phyloP scores from a whole-genome alignment of 805 yeast genomes.

The Candida xiaguanensis region DNA sequence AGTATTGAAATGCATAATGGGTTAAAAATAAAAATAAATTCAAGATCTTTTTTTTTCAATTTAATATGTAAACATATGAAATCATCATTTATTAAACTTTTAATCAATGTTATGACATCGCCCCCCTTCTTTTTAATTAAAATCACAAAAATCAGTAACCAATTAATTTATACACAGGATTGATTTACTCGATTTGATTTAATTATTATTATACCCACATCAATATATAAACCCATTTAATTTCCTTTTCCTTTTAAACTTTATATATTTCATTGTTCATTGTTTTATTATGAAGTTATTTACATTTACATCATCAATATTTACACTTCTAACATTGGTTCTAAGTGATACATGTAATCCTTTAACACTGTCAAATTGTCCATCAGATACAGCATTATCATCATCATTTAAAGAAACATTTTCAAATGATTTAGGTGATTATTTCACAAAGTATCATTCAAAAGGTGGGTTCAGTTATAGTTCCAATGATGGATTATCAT shows the following conservation, averaged over 20 bases:
- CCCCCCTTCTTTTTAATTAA: background rate
- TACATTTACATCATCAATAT: background rate
- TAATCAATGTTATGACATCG: background rate
- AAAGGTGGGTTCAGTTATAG: slow-evolving; percentile 26
- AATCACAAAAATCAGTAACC: no score
- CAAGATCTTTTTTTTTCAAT: no score
- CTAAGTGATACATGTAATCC: slow-evolving; percentile 23
- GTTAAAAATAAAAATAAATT: no score
- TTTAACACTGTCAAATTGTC: slow-evolving; percentile 19
- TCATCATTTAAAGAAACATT: slow-evolving; percentile 29
- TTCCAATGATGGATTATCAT: slow-evolving; percentile 51
- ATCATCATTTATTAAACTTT: background rate
- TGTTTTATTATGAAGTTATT: background rate
- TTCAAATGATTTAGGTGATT: slow-evolving; percentile 14
- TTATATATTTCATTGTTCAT: background rate
- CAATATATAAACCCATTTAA: no score
- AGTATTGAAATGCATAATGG: no score
- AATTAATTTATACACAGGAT: no score
- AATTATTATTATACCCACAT: no score
- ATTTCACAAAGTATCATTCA: slow-evolving; percentile 16
- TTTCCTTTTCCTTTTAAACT: background rate
- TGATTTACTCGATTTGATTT: no score
- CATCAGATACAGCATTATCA: slow-evolving; percentile 27
- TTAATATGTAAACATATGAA: no score
- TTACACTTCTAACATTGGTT: background rate